A percentile compares a stretch with the other conserved stretches of the same genome.
phyloP scores from a whole-genome alignment of 257 asterid genomes.

The Scutellaria barbata region DNA sequence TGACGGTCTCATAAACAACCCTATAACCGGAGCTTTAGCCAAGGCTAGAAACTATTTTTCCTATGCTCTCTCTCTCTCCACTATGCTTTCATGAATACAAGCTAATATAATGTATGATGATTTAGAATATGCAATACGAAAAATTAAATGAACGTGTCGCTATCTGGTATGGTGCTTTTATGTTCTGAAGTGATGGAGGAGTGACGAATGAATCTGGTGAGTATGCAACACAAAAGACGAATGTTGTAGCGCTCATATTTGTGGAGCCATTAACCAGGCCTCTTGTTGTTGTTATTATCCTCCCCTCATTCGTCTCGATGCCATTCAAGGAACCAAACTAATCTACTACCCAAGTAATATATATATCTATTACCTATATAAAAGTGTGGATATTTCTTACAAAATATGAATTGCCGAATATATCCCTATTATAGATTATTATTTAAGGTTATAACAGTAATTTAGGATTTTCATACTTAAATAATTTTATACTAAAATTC shows the following conservation, averaged over 20 bases:
- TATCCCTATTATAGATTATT: too few species aligned
- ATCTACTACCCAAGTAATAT: conserved; percentile 35
- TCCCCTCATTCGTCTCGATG: conserved; percentile 58
- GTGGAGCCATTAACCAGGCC: conserved; percentile 59
- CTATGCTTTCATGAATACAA: background rate
- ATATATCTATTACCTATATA: too few species aligned
- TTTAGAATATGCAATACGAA: conserved; percentile 41
- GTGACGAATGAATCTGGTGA: conserved; percentile 44
- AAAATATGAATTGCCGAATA: too few species aligned
- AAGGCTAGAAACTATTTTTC: conserved; percentile 39
- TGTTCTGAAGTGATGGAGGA: conserved; percentile 49
- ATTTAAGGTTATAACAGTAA: too few species aligned
- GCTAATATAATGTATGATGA: background rate
- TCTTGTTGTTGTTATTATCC: conserved; percentile 45
- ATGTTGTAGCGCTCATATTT: conserved; percentile 55
- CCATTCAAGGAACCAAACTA: conserved; percentile 53
- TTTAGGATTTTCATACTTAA: too few species aligned
- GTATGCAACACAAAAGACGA: conserved; percentile 38
- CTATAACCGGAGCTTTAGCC: conserved; percentile 43
- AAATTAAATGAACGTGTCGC: conserved; percentile 37
- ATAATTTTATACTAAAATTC: too few species aligned
- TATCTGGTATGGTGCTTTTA: conserved; percentile 46
- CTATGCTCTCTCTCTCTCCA: background rate
- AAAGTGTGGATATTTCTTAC: too few species aligned
- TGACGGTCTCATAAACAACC: conserved; percentile 51